phyloP scores from a whole-genome alignment of 176 grass and related monocot species.

The Avena sativa region DNA sequence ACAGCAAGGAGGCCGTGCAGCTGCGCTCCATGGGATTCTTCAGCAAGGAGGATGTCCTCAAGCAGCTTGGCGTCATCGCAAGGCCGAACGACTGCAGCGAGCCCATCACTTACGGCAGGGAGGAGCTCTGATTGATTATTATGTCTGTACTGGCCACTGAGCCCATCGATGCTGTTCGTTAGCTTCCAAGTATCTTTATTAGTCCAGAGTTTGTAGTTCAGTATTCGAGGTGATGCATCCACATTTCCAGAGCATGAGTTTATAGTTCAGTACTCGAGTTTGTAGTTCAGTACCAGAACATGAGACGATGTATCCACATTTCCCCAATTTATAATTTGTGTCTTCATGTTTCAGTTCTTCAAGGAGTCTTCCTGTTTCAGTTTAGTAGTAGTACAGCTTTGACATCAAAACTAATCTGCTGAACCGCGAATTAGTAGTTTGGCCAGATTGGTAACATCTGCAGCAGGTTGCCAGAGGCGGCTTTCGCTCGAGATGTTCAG shows the following conservation, averaged over 20 bases:
- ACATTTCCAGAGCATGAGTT: too few species aligned
- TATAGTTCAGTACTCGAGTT: too few species aligned
- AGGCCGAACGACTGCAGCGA: not conserved
- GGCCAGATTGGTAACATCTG: not conserved
- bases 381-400: not conserved
- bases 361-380: not conserved
- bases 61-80: not conserved
- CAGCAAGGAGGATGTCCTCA: not conserved
- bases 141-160: not conserved
- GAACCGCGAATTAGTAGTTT: not conserved
- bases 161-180: not conserved
- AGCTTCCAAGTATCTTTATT: too few species aligned
- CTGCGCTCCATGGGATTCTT: not conserved
- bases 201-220: too few species aligned
- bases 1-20: not conserved
- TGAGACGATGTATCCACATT: too few species aligned
- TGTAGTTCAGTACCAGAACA: too few species aligned
- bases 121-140: not conserved
- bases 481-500: not conserved
- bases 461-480: not conserved
- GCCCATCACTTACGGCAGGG: not conserved
- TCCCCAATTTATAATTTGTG: not conserved
- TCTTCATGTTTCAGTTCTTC: not conserved
- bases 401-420: not conserved
- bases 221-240: too few species aligned